These are phyloP conservation scores for Kingdonia uniflora DNA, from an alignment of 164 flowering plant species.

Conservation along the genomic window DNA sequence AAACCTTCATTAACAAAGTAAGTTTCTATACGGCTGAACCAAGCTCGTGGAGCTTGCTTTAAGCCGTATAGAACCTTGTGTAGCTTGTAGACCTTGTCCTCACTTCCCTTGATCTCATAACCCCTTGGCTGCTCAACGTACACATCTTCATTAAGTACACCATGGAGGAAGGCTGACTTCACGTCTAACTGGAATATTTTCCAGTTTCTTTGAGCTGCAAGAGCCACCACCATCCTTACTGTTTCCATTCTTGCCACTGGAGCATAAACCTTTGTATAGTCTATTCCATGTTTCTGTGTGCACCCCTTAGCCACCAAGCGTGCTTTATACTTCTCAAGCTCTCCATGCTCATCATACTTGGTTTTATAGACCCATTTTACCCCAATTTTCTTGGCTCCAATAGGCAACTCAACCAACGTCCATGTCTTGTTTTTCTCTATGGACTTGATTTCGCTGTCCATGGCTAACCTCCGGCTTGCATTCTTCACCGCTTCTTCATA, in stretches of 20 bases:
- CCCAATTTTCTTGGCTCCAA: background rate
- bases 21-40: slow-evolving; percentile 2
- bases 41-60: background rate
- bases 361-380: background rate
- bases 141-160: slow-evolving; percentile 13
- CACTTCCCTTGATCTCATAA: no score
- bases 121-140: background rate
- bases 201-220: no score
- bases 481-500: background rate
- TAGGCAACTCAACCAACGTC: no score
- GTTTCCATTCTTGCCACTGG: no score
- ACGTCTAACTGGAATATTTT: no score
- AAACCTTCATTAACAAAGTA: slow-evolving; percentile 6
- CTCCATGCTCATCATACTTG: background rate
- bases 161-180: slow-evolving; percentile 4
- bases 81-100: no score
- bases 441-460: background rate
- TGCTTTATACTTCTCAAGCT: background rate
- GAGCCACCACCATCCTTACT: no score
- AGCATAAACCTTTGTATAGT: background rate
- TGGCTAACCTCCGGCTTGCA: no score
- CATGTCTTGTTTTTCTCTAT: background rate
- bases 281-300: background rate
- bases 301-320: slow-evolving; percentile 1
- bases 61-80: no score